Base-by-base conservation (phyloP, 148 eudicot species). In the Dianthus caryophyllus region DNA sequence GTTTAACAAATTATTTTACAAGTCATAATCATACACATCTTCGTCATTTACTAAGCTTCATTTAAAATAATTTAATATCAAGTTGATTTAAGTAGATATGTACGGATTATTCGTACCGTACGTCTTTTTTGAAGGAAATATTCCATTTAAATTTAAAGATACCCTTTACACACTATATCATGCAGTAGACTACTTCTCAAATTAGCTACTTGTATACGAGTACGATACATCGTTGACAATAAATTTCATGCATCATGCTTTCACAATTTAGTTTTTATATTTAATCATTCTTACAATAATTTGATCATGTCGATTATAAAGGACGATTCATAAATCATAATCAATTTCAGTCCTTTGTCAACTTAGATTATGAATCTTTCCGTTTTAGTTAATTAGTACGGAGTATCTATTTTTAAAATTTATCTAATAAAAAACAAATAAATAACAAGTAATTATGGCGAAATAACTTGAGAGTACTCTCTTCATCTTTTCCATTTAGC, bases 191-290 rank as follows among this genome's bases (percentile, higher is more conserved):
- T 63, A 2, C 5, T 63, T 46, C 66, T 43, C 38, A 5, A 20
- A 30, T 39, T 38, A 6, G 62, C 27, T 54, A 53, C 47, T 30
- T 54, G 38, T 17, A 14, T 53, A 6, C n/a, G n/a, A n/a, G 30
- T 30, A 8, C 1, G 50, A 67, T 47, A 21, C 62, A 51, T 1
- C 21, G 33, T 11, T 67, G 25, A 68, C 29, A 27, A 44, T 20
- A 55, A 30, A 25, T 71, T 51, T 29, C 52, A 17, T 62, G 74
- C 67, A 52, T 71, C 74, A 71, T 71, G 51, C 61, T 33, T 43
- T 51, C 61, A 71, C 21, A 71, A 38, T 52, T 0, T 62, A 5
- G 16, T 38, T 61, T 61, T 62, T 67, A 71, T 71, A 20, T 69
- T 38, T 60, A 60, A 60, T 18, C 64, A n/a, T 10, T 10, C 20